Conservation (phyloP, 1,284 basidiomycete species). For the Ceratobasidium sp. region DNA sequence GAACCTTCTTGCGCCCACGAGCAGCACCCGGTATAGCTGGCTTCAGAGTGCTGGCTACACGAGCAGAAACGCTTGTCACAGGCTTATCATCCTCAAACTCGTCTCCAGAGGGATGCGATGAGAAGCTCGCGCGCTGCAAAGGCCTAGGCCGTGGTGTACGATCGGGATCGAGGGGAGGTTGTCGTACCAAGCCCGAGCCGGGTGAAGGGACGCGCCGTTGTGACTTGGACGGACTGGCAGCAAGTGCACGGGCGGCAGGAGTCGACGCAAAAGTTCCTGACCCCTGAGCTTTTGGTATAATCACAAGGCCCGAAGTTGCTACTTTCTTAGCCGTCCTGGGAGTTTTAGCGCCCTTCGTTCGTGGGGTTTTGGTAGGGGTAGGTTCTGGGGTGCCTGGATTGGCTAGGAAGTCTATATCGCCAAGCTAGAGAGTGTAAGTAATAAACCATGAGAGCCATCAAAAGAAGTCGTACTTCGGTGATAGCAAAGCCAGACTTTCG, state of each 20-base stretch:
- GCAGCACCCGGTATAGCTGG: slow-evolving; percentile 40
- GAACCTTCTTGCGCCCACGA: slow-evolving; percentile 43
- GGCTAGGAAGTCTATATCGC: slow-evolving; percentile 34
- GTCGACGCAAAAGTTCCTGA: background rate
- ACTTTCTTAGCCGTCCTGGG: slow-evolving; percentile 29
- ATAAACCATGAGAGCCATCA: background rate
- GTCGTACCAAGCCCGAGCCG: background rate
- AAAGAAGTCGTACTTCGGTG: slow-evolving; percentile 1
- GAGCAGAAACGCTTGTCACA: slow-evolving; percentile 14
- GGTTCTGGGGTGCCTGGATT: slow-evolving; percentile 40
- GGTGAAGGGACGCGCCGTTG: slow-evolving; percentile 21
- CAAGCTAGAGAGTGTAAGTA: slow-evolving; percentile 17
- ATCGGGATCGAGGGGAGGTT: slow-evolving; percentile 21
- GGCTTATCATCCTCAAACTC: slow-evolving; percentile 1
- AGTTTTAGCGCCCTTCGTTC: slow-evolving; percentile 33
- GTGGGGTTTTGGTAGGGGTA: slow-evolving; percentile 41
- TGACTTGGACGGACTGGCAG: slow-evolving; percentile 34
- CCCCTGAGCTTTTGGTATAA: slow-evolving; percentile 18
- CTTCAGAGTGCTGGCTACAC: background rate
- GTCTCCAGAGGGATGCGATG: slow-evolving; percentile 15
- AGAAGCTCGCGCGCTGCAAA: background rate
- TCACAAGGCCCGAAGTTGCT: slow-evolving; percentile 5
- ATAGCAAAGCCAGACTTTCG: background rate
- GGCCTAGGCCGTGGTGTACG: slow-evolving; percentile 21
- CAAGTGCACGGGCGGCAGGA: background rate